Evolutionary conservation across 1,139 yeast species (phyloP).

Genomic region (Tardiomyces digboiensis): DNA sequence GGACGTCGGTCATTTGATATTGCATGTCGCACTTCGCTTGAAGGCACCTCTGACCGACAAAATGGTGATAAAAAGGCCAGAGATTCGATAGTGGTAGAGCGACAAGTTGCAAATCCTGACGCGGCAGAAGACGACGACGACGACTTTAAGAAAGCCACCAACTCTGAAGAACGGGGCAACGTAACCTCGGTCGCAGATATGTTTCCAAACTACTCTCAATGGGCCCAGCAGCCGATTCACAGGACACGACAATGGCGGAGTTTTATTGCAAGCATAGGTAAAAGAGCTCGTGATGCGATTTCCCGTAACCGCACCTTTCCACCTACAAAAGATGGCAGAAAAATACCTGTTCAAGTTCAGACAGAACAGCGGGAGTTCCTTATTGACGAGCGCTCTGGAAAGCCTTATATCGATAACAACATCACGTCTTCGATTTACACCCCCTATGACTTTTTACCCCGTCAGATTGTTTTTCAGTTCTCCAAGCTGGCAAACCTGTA

Average conservation of each 20-base stretch:
- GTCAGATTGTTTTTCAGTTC: constrained; percentile 83
- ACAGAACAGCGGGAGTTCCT: constrained; percentile 18
- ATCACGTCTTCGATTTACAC: constrained; percentile 89
- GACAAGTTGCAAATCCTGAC: not conserved
- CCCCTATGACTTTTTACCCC: constrained; percentile 70
- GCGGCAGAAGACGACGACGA: not conserved
- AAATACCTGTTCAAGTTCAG: constrained; percentile 46
- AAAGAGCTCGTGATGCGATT: not conserved
- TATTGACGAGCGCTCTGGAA: constrained; percentile 60
- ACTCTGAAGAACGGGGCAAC: not conserved
- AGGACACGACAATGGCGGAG: not conserved
- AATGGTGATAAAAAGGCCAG: not conserved
- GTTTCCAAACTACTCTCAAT: not conserved
- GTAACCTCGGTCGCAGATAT: not conserved
- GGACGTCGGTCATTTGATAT: not conserved
- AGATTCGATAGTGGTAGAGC: not conserved
- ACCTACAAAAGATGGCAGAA: constrained; percentile 60
- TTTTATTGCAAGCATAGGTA: not conserved
- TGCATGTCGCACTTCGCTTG: not conserved
- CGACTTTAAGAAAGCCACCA: not conserved
- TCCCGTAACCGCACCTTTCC: constrained; percentile 21
- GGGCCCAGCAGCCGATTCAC: not conserved
- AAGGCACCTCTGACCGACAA: not conserved
- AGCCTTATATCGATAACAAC: constrained; percentile 53
- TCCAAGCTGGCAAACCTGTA: constrained; percentile 81